Conservation (phyloP, 164 flowering plant species). For the Tetrastigma voinierianum region DNA sequence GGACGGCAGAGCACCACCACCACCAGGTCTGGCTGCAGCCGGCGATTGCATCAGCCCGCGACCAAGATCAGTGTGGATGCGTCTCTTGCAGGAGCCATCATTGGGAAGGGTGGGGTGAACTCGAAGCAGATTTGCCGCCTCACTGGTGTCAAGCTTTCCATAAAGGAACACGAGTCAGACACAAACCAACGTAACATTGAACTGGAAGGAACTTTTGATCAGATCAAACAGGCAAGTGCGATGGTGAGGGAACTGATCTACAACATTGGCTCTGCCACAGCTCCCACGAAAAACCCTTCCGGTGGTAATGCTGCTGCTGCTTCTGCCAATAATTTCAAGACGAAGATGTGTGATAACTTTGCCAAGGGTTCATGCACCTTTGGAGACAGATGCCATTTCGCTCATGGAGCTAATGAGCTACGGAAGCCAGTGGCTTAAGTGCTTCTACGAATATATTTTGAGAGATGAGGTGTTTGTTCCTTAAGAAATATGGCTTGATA, state of each 20-base stretch:
- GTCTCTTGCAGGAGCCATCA: slow-evolving; percentile 72
- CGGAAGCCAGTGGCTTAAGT: slow-evolving; percentile 28
- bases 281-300: slow-evolving; percentile 13
- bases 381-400: slow-evolving; percentile 84
- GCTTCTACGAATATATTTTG: no score
- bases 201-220: slow-evolving; percentile 82
- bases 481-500: no score
- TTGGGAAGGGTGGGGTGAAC: slow-evolving; percentile 75
- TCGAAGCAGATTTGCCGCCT: slow-evolving; percentile 70
- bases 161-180: slow-evolving; percentile 66
- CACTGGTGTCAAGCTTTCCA: slow-evolving; percentile 74
- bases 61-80: slow-evolving; percentile 79
- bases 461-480: slow-evolving; percentile 2
- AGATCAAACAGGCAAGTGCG: slow-evolving; percentile 70
- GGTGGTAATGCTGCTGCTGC: slow-evolving; percentile 8
- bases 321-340: slow-evolving; percentile 55
- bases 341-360: slow-evolving; percentile 72
- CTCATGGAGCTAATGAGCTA: slow-evolving; percentile 71
- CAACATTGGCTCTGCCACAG: slow-evolving; percentile 35
- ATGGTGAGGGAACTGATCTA: slow-evolving; percentile 71
- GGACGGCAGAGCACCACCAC: slow-evolving; percentile 41
- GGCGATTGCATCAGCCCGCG: slow-evolving; percentile 62
- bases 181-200: slow-evolving; percentile 67
- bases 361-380: slow-evolving; percentile 74
- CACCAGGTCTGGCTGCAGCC: slow-evolving; percentile 38